phyloP scores from a whole-genome alignment of 495 filamentous ascomycete genomes.

The Podospora didyma region DNA sequence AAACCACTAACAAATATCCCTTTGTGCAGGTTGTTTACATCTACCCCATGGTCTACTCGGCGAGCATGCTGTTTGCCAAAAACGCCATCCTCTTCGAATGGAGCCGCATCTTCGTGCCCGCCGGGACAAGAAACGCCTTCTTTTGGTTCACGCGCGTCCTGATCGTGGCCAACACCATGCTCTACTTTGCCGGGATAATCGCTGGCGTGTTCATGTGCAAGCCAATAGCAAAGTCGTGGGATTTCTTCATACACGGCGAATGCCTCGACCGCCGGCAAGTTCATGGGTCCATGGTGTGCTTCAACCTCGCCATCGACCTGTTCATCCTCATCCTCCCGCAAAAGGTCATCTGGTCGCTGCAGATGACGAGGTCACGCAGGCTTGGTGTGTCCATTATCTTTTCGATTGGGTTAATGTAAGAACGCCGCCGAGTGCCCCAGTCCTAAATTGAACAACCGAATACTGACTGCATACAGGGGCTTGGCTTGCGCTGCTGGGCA shows the following conservation, averaged over 20 bases:
- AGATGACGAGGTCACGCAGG: slow-evolving; percentile 25
- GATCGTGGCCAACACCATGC: slow-evolving; percentile 35
- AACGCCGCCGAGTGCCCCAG: not conserved
- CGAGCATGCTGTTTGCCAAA: slow-evolving; percentile 26
- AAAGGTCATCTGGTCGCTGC: slow-evolving; percentile 32
- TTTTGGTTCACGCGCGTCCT: slow-evolving; percentile 28
- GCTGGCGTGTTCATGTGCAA: slow-evolving; percentile 40
- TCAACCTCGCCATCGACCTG: slow-evolving; percentile 33
- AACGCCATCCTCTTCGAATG: slow-evolving; percentile 36
- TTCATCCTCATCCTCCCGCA: slow-evolving; percentile 36
- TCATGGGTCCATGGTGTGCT: slow-evolving; percentile 16
- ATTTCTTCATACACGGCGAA: slow-evolving; percentile 16
- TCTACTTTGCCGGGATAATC: slow-evolving; percentile 38
- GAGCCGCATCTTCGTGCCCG: slow-evolving; percentile 28
- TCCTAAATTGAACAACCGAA: no score
- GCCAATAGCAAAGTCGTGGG: slow-evolving; percentile 33
- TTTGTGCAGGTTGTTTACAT: slow-evolving; percentile 19
- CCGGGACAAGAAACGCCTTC: slow-evolving; percentile 9
- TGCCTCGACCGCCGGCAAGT: slow-evolving; percentile 27
- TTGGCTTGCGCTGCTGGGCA: not conserved
- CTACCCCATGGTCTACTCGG: slow-evolving; percentile 19
- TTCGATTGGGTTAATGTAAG: slow-evolving; percentile 36
- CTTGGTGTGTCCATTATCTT: slow-evolving; percentile 35
- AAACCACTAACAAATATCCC: not conserved
- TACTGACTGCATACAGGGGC: not conserved